A percentile compares a stretch with the other conserved stretches of the same genome.
Evolutionary conservation across 257 asterid genomes (phyloP).

Genomic region (Forsythia suspensa): DNA sequence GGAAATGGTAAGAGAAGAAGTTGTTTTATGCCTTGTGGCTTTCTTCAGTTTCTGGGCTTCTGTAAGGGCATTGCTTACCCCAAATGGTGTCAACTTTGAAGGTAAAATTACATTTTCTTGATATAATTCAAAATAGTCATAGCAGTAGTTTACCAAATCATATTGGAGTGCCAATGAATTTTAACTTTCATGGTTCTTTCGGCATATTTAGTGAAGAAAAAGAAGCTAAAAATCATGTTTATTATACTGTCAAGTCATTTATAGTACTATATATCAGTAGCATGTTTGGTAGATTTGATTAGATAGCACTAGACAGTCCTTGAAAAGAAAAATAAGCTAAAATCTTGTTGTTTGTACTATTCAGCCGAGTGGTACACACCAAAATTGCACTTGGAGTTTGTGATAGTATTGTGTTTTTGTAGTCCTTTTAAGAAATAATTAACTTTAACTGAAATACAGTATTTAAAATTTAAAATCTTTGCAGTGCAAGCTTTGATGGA

Average conservation of each 20-base stretch:
- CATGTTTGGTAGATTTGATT: too few relatives aligned
- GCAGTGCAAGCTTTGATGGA: slow-evolving; percentile 87
- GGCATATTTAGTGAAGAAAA: background rate
- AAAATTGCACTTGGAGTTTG: too few relatives aligned
- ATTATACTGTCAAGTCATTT: too few relatives aligned
- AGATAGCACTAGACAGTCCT: too few relatives aligned
- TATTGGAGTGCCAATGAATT: too few relatives aligned
- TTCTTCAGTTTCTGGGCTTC: slow-evolving; percentile 48
- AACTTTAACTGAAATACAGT: background rate
- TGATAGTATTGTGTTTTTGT: background rate
- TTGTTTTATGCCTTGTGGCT: slow-evolving; percentile 31
- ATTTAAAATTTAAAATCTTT: background rate
- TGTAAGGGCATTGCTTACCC: slow-evolving; percentile 64
- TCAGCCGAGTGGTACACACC: too few relatives aligned
- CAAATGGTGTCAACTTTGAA: slow-evolving; percentile 90
- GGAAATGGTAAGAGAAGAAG: slow-evolving; percentile 34
- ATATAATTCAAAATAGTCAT: background rate
- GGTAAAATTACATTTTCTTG: slow-evolving; percentile 38
- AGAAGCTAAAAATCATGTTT: background rate
- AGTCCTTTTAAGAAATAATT: background rate
- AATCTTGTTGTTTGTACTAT: background rate
- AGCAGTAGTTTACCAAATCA: background rate
- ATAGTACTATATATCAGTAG: too few relatives aligned
- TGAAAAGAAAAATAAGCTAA: background rate
- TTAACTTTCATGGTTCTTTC: background rate